Evolutionary conservation across 768 basidiomycete species (phyloP).

Genomic region (Lentinus tigrinus): DNA sequence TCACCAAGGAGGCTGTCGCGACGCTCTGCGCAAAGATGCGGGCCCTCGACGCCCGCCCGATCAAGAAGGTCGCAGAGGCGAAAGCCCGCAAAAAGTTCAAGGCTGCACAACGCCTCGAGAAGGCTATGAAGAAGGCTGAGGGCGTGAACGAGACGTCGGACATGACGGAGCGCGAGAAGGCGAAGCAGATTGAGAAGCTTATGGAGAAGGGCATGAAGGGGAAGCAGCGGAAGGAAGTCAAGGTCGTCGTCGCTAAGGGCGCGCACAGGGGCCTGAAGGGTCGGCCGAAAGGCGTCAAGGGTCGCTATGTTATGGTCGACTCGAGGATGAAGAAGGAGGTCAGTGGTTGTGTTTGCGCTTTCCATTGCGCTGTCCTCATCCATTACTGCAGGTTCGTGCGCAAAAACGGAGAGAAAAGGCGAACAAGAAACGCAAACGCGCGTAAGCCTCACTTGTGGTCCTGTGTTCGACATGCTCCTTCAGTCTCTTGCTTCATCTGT

Average conservation of each 20-base stretch:
- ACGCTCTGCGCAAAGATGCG: constrained; percentile 87
- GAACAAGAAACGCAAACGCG: constrained; percentile 55
- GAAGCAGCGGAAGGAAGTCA: constrained; percentile 69
- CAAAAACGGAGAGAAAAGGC: constrained; percentile 79
- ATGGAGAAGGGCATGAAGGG: constrained; percentile 79
- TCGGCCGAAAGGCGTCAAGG: constrained; percentile 93
- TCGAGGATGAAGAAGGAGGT: constrained; percentile 93
- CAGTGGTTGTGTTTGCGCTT: constrained; percentile 21
- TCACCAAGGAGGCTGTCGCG: constrained; percentile 92
- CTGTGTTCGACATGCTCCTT: neutral
- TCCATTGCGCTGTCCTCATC: neutral
- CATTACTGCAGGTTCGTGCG: constrained; percentile 63
- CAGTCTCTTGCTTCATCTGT: neutral
- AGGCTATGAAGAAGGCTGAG: constrained; percentile 94
- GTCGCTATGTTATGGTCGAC: constrained; percentile 93
- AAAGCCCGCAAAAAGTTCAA: constrained; percentile 96
- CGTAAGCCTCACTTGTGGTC: constrained; percentile 20
- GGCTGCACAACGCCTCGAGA: constrained; percentile 81
- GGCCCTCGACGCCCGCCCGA: constrained; percentile 92
- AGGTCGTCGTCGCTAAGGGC: constrained; percentile 91
- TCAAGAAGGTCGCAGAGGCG: constrained; percentile 98
- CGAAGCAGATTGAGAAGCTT: constrained; percentile 87
- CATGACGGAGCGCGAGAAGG: constrained; percentile 94
- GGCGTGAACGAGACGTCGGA: constrained; percentile 86
- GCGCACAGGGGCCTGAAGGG: constrained; percentile 87